phyloP scores from a whole-genome alignment of 2,329 filamentous ascomycete genomes.

The Coccinonectria pachysandricola region DNA sequence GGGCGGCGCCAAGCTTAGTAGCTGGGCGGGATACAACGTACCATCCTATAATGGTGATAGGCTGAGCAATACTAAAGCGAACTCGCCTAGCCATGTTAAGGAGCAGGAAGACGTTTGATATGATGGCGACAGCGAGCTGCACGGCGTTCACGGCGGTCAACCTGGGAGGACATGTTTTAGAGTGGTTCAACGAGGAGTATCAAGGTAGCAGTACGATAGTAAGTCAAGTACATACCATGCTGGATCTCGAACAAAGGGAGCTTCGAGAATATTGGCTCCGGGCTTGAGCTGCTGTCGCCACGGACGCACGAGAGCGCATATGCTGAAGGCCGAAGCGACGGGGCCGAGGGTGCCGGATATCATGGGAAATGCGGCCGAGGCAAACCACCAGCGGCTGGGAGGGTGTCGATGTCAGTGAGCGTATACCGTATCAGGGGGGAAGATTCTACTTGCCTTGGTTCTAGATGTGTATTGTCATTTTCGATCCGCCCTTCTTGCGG shows the following conservation, averaged over 20 bases:
- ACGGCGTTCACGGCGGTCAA: slow-evolving; percentile 65
- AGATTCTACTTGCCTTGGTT: slow-evolving; percentile 33
- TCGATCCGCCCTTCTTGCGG: slow-evolving; percentile 19
- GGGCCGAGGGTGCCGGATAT: slow-evolving; percentile 77
- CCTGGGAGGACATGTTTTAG: slow-evolving; percentile 38
- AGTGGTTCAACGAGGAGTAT: too few species aligned
- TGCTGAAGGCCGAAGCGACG: slow-evolving; percentile 77
- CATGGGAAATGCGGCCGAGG: slow-evolving; percentile 60
- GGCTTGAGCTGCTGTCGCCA: slow-evolving; percentile 56
- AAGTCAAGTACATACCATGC: slow-evolving; percentile 46
- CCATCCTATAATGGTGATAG: slow-evolving; percentile 77
- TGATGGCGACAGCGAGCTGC: slow-evolving; percentile 64
- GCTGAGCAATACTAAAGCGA: slow-evolving; percentile 72
- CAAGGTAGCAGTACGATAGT: too few species aligned
- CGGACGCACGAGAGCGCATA: slow-evolving; percentile 70
- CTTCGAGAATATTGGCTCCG: slow-evolving; percentile 36
- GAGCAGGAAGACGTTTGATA: slow-evolving; percentile 72
- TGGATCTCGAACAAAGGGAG: slow-evolving; percentile 53
- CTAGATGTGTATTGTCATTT: slow-evolving; percentile 31
- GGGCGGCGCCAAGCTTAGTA: neutral
- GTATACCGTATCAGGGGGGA: too few species aligned
- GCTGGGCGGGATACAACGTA: slow-evolving; percentile 28
- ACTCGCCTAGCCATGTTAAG: slow-evolving; percentile 78
- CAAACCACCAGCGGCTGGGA: slow-evolving; percentile 51
- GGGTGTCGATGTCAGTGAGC: neutral